phyloP scores from a whole-genome alignment of 441 rosid species.

The Raphanus hybrid region DNA sequence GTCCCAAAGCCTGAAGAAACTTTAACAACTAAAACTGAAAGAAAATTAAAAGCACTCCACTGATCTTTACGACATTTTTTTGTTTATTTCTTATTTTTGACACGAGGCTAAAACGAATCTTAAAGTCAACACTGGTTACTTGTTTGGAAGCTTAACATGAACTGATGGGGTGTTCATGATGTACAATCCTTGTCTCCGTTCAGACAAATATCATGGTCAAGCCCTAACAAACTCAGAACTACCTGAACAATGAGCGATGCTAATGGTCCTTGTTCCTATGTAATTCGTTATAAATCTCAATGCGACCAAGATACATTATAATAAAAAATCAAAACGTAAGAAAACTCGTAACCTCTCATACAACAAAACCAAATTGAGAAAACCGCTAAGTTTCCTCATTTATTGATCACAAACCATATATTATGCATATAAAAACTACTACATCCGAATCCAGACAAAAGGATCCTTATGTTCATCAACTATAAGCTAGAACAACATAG shows the following conservation, averaged over 20 bases:
- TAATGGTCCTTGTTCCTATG: not conserved
- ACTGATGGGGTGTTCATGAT: constrained; percentile 33
- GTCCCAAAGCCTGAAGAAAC: not conserved
- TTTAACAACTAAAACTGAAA: not conserved
- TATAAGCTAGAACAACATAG: constrained; percentile 14
- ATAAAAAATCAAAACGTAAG: not conserved
- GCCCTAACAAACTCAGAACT: not conserved
- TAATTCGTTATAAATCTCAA: not conserved
- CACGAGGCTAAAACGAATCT: not conserved
- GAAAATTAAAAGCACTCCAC: not conserved
- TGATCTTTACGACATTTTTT: not conserved
- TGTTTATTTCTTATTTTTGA: not conserved
- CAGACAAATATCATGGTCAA: constrained; percentile 18
- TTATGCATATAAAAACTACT: constrained; percentile 10
- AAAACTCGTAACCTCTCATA: not conserved
- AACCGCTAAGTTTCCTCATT: constrained; percentile 29
- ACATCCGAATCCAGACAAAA: constrained; percentile 21
- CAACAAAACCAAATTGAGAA: constrained; percentile 11
- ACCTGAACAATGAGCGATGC: not conserved
- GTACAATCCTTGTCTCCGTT: constrained; percentile 47
- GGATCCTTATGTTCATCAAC: constrained; percentile 31
- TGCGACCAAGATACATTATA: not conserved
- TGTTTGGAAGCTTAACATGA: constrained; percentile 41
- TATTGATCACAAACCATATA: constrained; percentile 32
- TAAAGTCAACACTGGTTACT: constrained; percentile 26